These are phyloP conservation scores for Umbelopsis isabellina DNA, from an alignment of 192 early-diverging fungal species.

Conservation along the genomic window DNA sequence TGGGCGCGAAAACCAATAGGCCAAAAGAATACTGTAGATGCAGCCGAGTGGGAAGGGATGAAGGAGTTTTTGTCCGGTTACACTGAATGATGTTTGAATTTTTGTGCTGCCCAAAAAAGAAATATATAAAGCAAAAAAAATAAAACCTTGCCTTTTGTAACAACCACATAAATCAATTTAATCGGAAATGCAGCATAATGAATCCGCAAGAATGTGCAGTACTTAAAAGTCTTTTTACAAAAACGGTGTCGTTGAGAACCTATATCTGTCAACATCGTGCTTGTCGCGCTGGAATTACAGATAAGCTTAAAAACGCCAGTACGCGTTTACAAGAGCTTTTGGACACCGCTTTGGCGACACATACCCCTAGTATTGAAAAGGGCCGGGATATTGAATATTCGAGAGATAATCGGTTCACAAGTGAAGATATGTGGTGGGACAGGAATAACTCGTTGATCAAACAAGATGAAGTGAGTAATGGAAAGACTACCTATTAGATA, in stretches of 20 bases:
- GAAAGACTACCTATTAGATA: neutral
- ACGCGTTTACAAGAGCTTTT: slow-evolving; percentile 4
- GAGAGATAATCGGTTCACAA: no score
- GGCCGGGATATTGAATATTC: neutral
- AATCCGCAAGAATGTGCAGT: neutral
- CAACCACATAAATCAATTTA: no score
- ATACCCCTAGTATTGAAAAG: neutral
- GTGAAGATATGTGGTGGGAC: no score
- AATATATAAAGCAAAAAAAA: no score
- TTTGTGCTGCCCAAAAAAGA: no score
- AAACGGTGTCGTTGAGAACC: neutral
- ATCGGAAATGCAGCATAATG: no score
- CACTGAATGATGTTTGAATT: neutral
- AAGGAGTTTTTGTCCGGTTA: slow-evolving; percentile 13
- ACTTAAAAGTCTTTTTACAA: neutral
- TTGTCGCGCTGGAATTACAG: neutral
- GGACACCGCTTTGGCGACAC: neutral
- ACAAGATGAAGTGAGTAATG: neutral
- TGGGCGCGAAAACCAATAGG: neutral
- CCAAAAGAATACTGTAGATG: neutral
- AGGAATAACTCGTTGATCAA: no score
- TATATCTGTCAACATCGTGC: neutral
- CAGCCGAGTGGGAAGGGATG: neutral
- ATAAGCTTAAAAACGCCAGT: neutral
- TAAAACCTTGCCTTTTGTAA: no score